Percentiles rank a stretch among this genome's conserved stretches.
These are phyloP conservation scores for Penicillium sp. DNA, from an alignment of 2,329 filamentous ascomycete genomes.

Conservation along the genomic window DNA sequence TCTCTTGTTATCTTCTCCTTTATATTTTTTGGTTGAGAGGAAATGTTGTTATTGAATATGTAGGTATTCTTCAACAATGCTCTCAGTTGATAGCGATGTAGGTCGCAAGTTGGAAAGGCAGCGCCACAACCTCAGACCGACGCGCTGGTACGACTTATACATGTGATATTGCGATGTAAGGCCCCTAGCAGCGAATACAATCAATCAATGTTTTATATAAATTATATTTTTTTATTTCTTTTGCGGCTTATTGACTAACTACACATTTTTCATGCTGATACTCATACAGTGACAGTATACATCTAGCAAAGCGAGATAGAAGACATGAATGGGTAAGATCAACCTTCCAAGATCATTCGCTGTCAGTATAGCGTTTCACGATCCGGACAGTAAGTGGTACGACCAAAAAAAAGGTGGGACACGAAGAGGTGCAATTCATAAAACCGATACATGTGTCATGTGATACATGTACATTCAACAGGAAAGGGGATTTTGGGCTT, in stretches of 20 bases:
- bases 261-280: not conserved
- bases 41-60: not conserved
- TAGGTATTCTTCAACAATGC: not conserved
- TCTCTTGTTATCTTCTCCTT: not conserved
- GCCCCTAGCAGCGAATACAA: not conserved
- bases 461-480: not conserved
- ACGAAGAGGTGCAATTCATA: not conserved
- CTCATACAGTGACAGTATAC: not conserved
- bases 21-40: not conserved
- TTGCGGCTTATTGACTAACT: not conserved
- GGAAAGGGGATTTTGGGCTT: not conserved
- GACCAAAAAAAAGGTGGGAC: not conserved
- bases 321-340: not conserved
- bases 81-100: not conserved
- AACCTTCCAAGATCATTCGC: not conserved
- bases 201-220: not conserved
- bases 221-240: not conserved
- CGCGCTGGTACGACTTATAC: not conserved
- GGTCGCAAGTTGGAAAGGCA: not conserved
- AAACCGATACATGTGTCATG: not conserved
- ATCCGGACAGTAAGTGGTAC: not conserved
- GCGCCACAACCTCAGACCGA: not conserved
- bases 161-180: not conserved
- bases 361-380: not conserved
- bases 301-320: not conserved